Percentiles rank a stretch among this genome's conserved stretches.
Evolutionary conservation across 768 basidiomycete species (phyloP).

Genomic region (Kwoniella sp.): DNA sequence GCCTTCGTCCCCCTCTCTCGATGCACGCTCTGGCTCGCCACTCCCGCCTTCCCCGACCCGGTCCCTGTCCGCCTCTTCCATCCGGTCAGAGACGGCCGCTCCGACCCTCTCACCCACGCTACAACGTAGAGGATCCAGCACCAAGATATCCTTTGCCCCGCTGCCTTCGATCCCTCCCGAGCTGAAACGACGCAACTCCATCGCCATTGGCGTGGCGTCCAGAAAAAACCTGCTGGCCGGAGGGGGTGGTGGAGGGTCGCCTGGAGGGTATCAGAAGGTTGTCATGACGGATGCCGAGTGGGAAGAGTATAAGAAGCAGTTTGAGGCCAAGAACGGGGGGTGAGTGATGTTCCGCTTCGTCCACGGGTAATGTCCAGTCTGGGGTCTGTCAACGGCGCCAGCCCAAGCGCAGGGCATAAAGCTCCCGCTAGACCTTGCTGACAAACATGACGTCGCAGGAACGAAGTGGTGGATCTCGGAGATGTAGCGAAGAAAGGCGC

Average conservation of each 20-base stretch:
- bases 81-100: slow-evolving; percentile 21
- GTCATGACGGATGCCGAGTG: slow-evolving; percentile 43
- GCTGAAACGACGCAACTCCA: slow-evolving; percentile 36
- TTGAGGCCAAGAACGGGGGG: slow-evolving; percentile 19
- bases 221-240: slow-evolving; percentile 39
- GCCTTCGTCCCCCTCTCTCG: slow-evolving; percentile 38
- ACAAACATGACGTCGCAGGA: no score
- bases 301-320: slow-evolving; percentile 39
- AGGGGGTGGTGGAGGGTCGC: not conserved
- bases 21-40: slow-evolving; percentile 31
- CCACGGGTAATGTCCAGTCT: no score
- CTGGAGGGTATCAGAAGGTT: slow-evolving; percentile 5
- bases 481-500: slow-evolving; percentile 31
- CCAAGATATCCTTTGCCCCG: slow-evolving; percentile 39
- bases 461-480: slow-evolving; percentile 40
- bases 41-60: slow-evolving; percentile 27
- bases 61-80: slow-evolving; percentile 33
- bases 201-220: slow-evolving; percentile 43
- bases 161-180: slow-evolving; percentile 38
- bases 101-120: not conserved
- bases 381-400: no score
- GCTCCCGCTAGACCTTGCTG: no score
- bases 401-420: no score
- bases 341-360: no score
- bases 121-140: slow-evolving; percentile 2